These are phyloP conservation scores for Margaritispora aquatica DNA, from an alignment of 495 filamentous ascomycete genomes.

Conservation along the genomic window DNA sequence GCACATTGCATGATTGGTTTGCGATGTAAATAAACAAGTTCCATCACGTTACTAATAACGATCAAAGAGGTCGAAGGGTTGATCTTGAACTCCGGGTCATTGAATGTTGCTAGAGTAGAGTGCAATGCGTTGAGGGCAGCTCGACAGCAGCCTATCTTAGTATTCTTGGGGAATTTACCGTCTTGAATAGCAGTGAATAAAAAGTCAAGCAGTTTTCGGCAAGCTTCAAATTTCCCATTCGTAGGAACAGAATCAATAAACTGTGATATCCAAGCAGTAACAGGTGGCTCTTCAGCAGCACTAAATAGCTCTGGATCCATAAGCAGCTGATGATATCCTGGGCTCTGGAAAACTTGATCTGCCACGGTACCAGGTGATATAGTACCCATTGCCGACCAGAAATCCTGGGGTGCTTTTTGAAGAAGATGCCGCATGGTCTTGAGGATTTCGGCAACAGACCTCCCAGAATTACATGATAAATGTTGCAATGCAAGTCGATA, in stretches of 20 bases:
- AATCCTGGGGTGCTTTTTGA: conserved; percentile 65
- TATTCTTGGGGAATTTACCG: conserved; percentile 35
- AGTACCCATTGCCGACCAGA: conserved; percentile 80
- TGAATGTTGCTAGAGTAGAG: conserved; percentile 39
- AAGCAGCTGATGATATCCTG: conserved; percentile 57
- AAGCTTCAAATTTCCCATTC: conserved; percentile 63
- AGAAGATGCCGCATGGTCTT: conserved; percentile 61
- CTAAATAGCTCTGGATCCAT: conserved; percentile 48
- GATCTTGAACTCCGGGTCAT: conserved; percentile 30
- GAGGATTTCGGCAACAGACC: conserved; percentile 54
- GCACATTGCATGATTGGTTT: conserved; percentile 37
- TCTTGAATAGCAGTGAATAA: conserved; percentile 62
- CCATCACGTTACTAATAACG: conserved; percentile 44
- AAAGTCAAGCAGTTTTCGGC: conserved; percentile 61
- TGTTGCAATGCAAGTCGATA: conserved; percentile 73
- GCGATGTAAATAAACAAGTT: conserved; percentile 40
- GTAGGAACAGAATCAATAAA: conserved; percentile 72
- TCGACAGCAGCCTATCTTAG: conserved; percentile 26
- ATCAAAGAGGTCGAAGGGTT: conserved; percentile 41
- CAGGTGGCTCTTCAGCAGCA: conserved; percentile 36
- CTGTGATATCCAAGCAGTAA: conserved; percentile 59
- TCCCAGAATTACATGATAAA: conserved; percentile 50
- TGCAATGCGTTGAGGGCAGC: conserved; percentile 40
- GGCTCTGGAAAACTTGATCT: conserved; percentile 69
- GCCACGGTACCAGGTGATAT: conserved; percentile 68